A percentile compares a stretch with the other conserved stretches of the same genome.
These are phyloP conservation scores for Claviceps quebecensis DNA, from an alignment of 2,329 filamentous ascomycete species.

Conservation along the genomic window DNA sequence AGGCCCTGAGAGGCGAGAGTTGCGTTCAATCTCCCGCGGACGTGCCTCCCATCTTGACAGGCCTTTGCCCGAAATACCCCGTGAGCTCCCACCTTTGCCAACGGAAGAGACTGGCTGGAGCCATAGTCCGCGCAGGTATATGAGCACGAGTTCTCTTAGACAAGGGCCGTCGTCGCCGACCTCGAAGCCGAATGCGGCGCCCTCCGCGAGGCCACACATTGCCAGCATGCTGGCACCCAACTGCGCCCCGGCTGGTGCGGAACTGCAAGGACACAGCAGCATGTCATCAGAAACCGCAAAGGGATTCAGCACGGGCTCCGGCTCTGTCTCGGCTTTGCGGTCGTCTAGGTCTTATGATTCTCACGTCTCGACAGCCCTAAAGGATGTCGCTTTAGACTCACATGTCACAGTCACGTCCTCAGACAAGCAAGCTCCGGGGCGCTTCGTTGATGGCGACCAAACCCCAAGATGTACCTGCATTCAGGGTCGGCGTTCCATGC, in stretches of 20 bases:
- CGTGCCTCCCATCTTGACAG: neutral
- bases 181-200: neutral
- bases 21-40: conserved; percentile 1
- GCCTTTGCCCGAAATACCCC: neutral
- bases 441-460: conserved; percentile 10
- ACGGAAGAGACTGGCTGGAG: neutral
- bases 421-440: neutral
- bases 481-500: conserved; percentile 32
- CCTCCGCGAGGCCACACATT: conserved; percentile 1
- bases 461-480: conserved; percentile 11
- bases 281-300: conserved; percentile 10
- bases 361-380: conserved; percentile 5
- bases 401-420: conserved; percentile 10
- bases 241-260: neutral
- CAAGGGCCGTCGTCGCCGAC: neutral
- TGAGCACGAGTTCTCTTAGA: conserved; percentile 2
- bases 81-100: neutral
- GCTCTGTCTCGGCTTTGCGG: conserved; percentile 15
- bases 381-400: conserved; percentile 13
- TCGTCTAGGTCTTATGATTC: conserved; percentile 11
- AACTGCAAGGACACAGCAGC: conserved; percentile 1
- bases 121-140: conserved; percentile 2
- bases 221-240: conserved; percentile 1
- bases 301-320: conserved; percentile 17
- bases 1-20: neutral